Evolutionary conservation across 129 eudicot genomes (phyloP).

Genomic region (Saussurea involucrata): DNA sequence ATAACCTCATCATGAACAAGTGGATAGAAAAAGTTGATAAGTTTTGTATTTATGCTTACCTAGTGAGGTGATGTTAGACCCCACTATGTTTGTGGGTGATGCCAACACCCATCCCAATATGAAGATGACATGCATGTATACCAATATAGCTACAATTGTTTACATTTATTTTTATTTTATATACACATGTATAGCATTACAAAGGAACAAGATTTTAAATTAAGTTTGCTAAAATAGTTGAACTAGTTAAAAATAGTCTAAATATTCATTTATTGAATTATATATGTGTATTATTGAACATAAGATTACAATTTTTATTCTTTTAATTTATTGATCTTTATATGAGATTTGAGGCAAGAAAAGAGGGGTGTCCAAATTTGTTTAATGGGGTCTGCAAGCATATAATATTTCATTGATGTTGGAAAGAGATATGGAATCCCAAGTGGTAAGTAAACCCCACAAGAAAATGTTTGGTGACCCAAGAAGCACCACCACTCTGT

Average conservation of each 20-base stretch:
- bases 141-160: conserved; percentile 16
- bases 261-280: not conserved
- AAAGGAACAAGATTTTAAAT: not conserved
- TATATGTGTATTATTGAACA: not conserved
- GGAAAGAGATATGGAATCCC: conserved; percentile 14
- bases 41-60: conserved; percentile 40
- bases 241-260: not conserved
- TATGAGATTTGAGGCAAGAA: not conserved
- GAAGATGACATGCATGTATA: conserved; percentile 35
- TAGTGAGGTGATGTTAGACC: conserved; percentile 52
- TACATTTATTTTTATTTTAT: not conserved
- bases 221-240: not conserved
- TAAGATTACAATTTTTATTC: not conserved
- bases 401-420: conserved; percentile 15
- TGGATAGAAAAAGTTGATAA: conserved; percentile 25
- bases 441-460: conserved; percentile 25
- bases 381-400: not conserved
- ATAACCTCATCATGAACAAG: conserved; percentile 42
- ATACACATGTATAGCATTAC: not conserved
- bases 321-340: not conserved
- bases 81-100: conserved; percentile 64
- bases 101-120: conserved; percentile 30
- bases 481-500: conserved; percentile 28
- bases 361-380: not conserved
- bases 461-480: conserved; percentile 32